Evolutionary conservation across 768 basidiomycete genomes (phyloP).

Genomic region (Candolleomyces aberdarensis): DNA sequence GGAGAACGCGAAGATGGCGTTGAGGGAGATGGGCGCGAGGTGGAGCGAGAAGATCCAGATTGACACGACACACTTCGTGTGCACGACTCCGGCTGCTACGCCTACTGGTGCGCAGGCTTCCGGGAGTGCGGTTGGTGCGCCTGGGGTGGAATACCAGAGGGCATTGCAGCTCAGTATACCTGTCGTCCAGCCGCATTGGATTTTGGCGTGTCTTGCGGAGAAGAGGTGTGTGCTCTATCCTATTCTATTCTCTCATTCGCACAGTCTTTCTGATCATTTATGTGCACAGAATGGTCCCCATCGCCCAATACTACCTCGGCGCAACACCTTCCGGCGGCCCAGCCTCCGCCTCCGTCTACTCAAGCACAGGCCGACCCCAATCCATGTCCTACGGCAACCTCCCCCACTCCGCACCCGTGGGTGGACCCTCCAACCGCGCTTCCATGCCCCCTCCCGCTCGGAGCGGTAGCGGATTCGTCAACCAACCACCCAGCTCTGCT

Average conservation of each 20-base stretch:
- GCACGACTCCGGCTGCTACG: constrained; percentile 80
- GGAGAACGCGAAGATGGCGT: constrained; percentile 76
- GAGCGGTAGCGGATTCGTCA: constrained; percentile 32
- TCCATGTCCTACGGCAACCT: constrained; percentile 74
- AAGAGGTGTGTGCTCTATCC: constrained; percentile 56
- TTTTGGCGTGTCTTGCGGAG: constrained; percentile 83
- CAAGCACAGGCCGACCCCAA: constrained; percentile 46
- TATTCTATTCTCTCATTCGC: neutral
- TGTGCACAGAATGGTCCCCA: constrained; percentile 76
- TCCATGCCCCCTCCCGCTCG: constrained; percentile 66
- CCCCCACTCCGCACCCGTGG: constrained; percentile 39
- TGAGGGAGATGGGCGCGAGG: constrained; percentile 83
- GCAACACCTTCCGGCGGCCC: constrained; percentile 48
- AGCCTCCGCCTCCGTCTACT: constrained; percentile 33
- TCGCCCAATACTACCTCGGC: constrained; percentile 79
- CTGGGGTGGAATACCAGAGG: constrained; percentile 90
- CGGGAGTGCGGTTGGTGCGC: constrained; percentile 52
- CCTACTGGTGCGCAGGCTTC: constrained; percentile 53
- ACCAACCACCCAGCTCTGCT: constrained; percentile 31
- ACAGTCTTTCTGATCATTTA: neutral
- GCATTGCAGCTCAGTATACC: constrained; percentile 93
- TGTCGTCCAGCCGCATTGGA: constrained; percentile 93
- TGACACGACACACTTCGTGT: constrained; percentile 97
- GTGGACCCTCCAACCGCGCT: constrained; percentile 42
- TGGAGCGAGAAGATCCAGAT: constrained; percentile 95